Conservation (phyloP, 768 basidiomycete genomes). For the Cystofilobasidium bisporidii region DNA sequence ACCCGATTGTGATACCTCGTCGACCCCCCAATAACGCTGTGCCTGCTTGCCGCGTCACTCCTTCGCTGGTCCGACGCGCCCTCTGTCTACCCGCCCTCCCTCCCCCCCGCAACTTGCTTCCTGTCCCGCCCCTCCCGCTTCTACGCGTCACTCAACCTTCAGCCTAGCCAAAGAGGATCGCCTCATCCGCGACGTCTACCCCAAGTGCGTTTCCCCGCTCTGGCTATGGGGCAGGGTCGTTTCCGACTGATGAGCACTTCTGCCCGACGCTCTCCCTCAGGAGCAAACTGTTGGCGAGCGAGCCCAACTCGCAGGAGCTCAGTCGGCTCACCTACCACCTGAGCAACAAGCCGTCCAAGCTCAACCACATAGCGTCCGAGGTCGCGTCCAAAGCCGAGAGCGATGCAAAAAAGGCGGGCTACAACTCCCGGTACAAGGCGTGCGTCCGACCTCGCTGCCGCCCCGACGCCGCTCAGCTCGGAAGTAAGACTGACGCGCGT, state of each 20-base stretch:
- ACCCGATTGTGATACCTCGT: too few relatives aligned
- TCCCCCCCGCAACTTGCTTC: too few relatives aligned
- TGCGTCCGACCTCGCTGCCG: not conserved
- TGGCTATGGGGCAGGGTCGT: not conserved
- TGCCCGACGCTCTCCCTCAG: not conserved
- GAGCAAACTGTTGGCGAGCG: constrained; percentile 17
- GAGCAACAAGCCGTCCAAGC: constrained; percentile 36
- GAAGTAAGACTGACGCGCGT: not conserved
- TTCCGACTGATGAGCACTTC: not conserved
- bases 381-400: constrained; percentile 35
- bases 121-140: too few relatives aligned
- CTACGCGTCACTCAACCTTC: not conserved
- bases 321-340: constrained; percentile 37
- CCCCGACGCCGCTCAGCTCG: not conserved
- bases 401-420: constrained; percentile 31
- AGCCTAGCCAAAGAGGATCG: constrained; percentile 11
- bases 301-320: constrained; percentile 38
- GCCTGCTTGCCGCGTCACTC: not conserved
- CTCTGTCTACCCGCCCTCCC: too few relatives aligned
- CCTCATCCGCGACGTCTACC: constrained; percentile 18
- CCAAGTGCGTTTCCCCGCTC: not conserved
- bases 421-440: constrained; percentile 14
- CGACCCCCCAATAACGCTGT: too few relatives aligned
- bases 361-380: constrained; percentile 38
- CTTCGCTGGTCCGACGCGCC: too few relatives aligned